phyloP scores from a whole-genome alignment of 2,329 filamentous ascomycete species.

The Colletotrichum noveboracense region DNA sequence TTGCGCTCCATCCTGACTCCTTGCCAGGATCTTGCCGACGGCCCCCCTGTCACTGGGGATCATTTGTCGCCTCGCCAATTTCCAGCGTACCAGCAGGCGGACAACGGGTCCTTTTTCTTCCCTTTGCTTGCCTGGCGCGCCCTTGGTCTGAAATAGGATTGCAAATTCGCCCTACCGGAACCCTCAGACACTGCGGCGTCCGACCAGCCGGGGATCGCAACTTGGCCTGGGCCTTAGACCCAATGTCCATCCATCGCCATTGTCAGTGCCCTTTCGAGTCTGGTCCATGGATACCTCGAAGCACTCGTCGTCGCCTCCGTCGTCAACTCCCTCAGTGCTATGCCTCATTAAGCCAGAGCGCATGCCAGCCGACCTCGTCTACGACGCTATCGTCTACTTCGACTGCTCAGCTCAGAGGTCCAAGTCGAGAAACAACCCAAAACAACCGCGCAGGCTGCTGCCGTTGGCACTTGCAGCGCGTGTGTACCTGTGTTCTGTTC shows the following conservation, averaged over 20 bases:
- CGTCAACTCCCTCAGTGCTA: background rate
- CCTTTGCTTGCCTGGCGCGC: background rate
- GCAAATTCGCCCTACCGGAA: background rate
- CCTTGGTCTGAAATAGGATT: background rate
- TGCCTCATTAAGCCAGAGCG: background rate
- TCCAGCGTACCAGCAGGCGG: background rate
- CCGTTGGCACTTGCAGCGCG: background rate
- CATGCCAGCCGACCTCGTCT: background rate
- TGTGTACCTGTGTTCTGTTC: background rate
- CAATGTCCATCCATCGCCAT: background rate
- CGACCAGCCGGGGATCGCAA: constrained; percentile 5
- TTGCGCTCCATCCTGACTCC: background rate
- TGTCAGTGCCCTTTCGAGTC: background rate
- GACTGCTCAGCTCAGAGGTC: background rate
- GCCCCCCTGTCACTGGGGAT: constrained; percentile 1
- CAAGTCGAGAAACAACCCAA: background rate
- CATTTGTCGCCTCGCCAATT: constrained; percentile 12
- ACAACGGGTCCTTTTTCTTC: background rate
- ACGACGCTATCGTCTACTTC: background rate
- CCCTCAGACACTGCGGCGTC: constrained; percentile 19
- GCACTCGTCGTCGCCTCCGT: background rate
- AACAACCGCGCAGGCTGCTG: background rate
- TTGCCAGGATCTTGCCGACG: constrained; percentile 9
- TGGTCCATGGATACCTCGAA: background rate
- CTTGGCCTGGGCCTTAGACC: background rate